Evolutionary conservation across 148 eudicot genomes (phyloP).

Genomic region (Chenopodium berlandieri): DNA sequence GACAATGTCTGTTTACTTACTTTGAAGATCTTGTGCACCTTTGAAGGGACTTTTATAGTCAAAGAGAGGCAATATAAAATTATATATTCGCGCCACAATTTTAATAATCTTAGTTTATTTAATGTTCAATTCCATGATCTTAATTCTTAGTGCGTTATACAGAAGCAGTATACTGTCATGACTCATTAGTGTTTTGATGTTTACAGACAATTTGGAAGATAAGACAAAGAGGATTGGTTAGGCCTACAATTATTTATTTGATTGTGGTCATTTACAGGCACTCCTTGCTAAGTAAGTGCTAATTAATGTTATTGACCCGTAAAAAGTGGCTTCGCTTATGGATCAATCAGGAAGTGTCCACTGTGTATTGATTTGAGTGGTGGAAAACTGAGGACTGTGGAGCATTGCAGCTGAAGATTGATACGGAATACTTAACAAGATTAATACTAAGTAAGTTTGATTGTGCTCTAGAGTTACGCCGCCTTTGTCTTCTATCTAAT

Average conservation of each 20-base stretch:
- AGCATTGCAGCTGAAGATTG: not conserved
- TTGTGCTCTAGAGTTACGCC: slow-evolving; percentile 13
- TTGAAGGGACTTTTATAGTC: slow-evolving; percentile 25
- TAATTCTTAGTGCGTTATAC: slow-evolving; percentile 22
- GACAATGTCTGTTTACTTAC: slow-evolving; percentile 13
- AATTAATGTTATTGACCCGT: slow-evolving; percentile 31
- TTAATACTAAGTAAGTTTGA: not conserved
- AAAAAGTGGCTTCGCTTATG: slow-evolving; percentile 26
- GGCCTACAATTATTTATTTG: slow-evolving; percentile 12
- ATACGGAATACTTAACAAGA: not conserved
- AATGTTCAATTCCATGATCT: slow-evolving; percentile 24
- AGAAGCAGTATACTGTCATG: slow-evolving; percentile 20
- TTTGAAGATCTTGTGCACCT: slow-evolving; percentile 13
- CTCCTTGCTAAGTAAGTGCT: slow-evolving; percentile 17
- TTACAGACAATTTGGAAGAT: slow-evolving; percentile 11
- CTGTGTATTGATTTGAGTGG: slow-evolving; percentile 32
- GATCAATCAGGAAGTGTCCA: slow-evolving; percentile 31
- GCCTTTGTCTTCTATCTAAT: slow-evolving; percentile 32
- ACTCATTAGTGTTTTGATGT: not conserved
- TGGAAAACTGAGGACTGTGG: slow-evolving; percentile 4
- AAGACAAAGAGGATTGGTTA: slow-evolving; percentile 27
- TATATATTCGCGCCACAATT: not conserved
- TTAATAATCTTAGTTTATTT: not conserved
- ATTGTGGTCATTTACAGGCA: slow-evolving; percentile 12
- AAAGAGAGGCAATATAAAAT: slow-evolving; percentile 12